Evolutionary conservation across 2,329 filamentous ascomycete species (phyloP), one percentile per base, ranked within the genome.

Genomic region (Trichoderma harzianum): DNA sequence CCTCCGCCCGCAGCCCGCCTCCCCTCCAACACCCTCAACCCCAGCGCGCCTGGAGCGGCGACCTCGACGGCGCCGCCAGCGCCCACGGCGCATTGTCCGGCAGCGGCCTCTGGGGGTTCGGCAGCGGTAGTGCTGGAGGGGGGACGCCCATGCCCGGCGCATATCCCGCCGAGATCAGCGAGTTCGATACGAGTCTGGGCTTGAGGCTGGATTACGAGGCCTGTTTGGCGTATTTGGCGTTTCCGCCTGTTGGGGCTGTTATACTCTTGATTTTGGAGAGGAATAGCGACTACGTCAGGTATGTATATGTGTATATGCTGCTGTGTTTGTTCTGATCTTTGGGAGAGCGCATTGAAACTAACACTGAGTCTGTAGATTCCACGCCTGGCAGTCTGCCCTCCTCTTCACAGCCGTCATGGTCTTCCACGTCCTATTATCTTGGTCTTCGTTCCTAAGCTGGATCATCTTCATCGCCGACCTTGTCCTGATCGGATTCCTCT

Each of bases 201-300:
- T 84, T 98, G 74, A 86, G 95, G 70, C 86, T 98, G 76, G 94
- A 97, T 79, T 92, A 95, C 78, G 95, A 98, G 85, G 95, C 96
- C 7, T 93, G 92, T 79, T 83, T 98, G 78, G 95, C 96, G 67
- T 99, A 99, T 81, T 80, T 98, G 73, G 85, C 92, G 64, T 83
- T 97, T 16, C 96, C 96, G 74, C 96, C 96, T 1, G 86, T 95
- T 0, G 96, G 95, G 3, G 93, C 92, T 3, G 93, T 98, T 30
- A 81, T 97, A 75, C 82, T 99, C 76, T 82, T 99, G 75, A 88
- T 98, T 58, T 80, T 95, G 74, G 96, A 99, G 86, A 90, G 95
- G 79, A 96, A 97, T 85, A 98, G 94, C 79, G 96, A 99, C 83
- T 99, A 97, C 82, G 96, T 99, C 71, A 89, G 96, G 93, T 95